Base-by-base conservation (phyloP, 495 filamentous ascomycete genomes). In the Penicillium cataractarum region DNA sequence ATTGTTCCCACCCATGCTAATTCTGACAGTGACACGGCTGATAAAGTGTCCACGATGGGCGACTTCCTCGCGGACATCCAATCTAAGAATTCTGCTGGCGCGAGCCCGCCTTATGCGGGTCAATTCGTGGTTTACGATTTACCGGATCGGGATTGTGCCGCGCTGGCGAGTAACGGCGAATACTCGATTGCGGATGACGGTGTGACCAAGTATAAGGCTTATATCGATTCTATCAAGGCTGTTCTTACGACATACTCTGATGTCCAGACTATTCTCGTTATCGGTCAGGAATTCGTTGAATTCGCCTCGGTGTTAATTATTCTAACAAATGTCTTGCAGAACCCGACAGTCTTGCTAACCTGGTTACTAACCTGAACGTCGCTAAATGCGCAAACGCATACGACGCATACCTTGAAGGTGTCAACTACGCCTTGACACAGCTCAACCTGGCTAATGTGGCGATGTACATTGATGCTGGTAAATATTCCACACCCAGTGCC, bases 381-480 rank as follows among this genome's bases (percentile, higher is more conserved):
- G 56, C 78, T n/a, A 85, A 89, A 48, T 94, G 91, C 77, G 73
- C 87, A 61, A 75, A 84, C 64, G 84, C 88, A 51, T 79, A 86
- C 52, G 62, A 77, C 39, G 83, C 86, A 13, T 95, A 92, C 78
- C 81, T 86, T 63, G 84, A 87, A 52, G 84, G 88, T 71, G 85
- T 88, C 42, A 83, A 87, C 12, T 93, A 95, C 70, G 90, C 91
- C 4, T 72, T 93, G 63, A 83, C 83, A 64, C 75, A 84, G 60
- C 82, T 93, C 65, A 88, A 91, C 77, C 82, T 93, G 8, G 83
- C 85, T 65, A 92, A 93, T 76, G 90, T 93, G 60, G 76, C 88
- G 65, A 91, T 91, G 90, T 93, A 95, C 76, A 65, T 95, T 51
- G 91, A 95, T 71, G 91, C 89, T 57, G 91, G 89, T 74, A 65